These are phyloP conservation scores for Neurospora tetraspora DNA, from an alignment of 495 filamentous ascomycete species.

Conservation along the genomic window DNA sequence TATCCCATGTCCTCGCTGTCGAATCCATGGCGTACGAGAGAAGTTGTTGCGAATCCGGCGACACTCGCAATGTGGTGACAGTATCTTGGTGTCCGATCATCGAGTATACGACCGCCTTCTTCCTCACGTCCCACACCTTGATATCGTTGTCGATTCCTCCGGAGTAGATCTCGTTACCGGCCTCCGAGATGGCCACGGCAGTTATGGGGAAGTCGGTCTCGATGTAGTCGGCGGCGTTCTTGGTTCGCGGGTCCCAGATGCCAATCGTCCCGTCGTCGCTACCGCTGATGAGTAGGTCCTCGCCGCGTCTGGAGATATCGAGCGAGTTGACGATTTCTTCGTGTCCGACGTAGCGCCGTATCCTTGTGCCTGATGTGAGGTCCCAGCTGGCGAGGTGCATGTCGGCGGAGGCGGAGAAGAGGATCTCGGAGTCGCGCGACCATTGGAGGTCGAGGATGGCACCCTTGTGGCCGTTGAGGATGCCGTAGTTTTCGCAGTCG, in stretches of 20 bases:
- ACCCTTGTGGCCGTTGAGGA: constrained; percentile 77
- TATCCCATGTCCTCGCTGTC: constrained; percentile 91
- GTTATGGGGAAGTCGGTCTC: constrained; percentile 91
- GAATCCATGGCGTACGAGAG: constrained; percentile 91
- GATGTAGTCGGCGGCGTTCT: constrained; percentile 76
- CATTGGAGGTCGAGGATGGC: constrained; percentile 89
- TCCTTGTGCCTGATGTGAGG: constrained; percentile 71
- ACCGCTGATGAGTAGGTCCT: constrained; percentile 78
- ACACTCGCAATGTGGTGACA: constrained; percentile 78
- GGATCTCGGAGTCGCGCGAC: constrained; percentile 82
- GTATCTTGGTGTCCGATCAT: constrained; percentile 89
- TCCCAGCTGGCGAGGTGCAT: constrained; percentile 93
- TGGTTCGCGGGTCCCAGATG: constrained; percentile 94
- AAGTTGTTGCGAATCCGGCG: constrained; percentile 82
- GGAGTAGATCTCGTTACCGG: constrained; percentile 90
- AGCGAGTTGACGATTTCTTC: constrained; percentile 89
- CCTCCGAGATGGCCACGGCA: constrained; percentile 79
- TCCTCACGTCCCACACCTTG: constrained; percentile 92
- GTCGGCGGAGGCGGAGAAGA: constrained; percentile 93
- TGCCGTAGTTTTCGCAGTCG: constrained; percentile 86
- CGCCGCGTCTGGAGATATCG: constrained; percentile 77
- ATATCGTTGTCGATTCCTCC: constrained; percentile 97
- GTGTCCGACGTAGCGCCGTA: constrained; percentile 85
- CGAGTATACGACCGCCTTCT: constrained; percentile 75
- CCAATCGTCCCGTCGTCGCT: constrained; percentile 91